Percentiles rank a stretch among this genome's conserved stretches.
phyloP scores from a whole-genome alignment of 2,329 filamentous ascomycete genomes.

The Aureobasidium sp. region DNA sequence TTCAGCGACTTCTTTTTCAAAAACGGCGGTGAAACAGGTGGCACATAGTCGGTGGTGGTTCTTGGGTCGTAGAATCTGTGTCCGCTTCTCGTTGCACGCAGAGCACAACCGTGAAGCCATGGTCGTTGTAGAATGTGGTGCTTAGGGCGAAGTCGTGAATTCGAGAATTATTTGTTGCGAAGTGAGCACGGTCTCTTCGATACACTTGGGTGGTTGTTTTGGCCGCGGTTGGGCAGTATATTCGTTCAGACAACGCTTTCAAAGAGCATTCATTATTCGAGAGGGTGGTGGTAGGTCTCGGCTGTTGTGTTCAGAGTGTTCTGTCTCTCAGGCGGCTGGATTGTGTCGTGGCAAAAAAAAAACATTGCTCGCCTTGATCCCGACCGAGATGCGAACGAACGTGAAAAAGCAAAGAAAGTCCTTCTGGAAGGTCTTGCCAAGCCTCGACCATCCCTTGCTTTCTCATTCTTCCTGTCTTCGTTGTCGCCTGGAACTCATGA shows the following conservation, averaged over 20 bases:
- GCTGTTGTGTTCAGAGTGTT: neutral
- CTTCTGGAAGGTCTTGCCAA: neutral
- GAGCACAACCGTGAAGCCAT: conserved; percentile 77
- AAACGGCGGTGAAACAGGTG: conserved; percentile 75
- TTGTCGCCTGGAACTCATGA: neutral
- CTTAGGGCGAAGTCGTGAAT: neutral
- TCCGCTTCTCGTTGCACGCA: conserved; percentile 67
- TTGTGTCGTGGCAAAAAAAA: neutral
- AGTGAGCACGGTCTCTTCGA: neutral
- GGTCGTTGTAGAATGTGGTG: neutral
- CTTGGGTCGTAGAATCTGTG: conserved; percentile 88
- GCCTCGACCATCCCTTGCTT: neutral
- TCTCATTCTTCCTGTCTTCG: neutral
- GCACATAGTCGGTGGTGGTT: conserved; percentile 93
- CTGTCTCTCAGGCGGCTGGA: neutral
- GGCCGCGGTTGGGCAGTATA: neutral
- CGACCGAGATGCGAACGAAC: neutral
- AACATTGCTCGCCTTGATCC: neutral
- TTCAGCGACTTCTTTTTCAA: conserved; percentile 89
- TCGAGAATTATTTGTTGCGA: neutral
- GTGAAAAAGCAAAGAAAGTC: neutral
- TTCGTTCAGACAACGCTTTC: neutral
- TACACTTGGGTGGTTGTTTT: neutral
- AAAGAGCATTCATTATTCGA: neutral
- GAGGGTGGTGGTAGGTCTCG: neutral